phyloP scores from a whole-genome alignment of 805 yeast genomes.

The Sugiyamaella valdiviana region DNA sequence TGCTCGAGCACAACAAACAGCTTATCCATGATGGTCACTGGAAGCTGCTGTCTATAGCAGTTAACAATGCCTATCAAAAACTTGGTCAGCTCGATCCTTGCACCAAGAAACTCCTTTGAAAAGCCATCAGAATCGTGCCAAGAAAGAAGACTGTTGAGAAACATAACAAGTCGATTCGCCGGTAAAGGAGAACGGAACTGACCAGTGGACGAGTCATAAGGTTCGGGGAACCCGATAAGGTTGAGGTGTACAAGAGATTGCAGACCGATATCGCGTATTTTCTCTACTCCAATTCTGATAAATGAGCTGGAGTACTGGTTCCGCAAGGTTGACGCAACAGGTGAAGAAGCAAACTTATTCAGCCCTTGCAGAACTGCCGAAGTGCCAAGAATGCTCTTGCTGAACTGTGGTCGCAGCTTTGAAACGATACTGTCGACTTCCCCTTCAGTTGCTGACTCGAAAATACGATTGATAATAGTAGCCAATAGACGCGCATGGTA shows the following conservation, averaged over 20 bases:
- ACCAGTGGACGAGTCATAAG: constrained; percentile 32
- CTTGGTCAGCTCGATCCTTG: constrained; percentile 47
- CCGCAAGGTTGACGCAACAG: constrained; percentile 41
- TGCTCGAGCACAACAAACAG: constrained; percentile 18
- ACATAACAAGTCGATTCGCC: constrained; percentile 58
- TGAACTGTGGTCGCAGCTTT: background rate
- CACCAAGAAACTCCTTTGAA: constrained; percentile 45
- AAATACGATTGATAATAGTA: background rate
- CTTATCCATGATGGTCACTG: constrained; percentile 6
- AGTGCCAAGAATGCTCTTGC: background rate
- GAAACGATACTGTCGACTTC: constrained; percentile 1
- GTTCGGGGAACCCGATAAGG: constrained; percentile 40
- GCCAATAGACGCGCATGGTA: background rate
- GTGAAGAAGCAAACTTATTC: constrained; percentile 4
- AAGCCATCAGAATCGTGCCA: constrained; percentile 64
- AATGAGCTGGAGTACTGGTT: constrained; percentile 61
- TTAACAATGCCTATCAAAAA: constrained; percentile 32
- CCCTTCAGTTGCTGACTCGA: background rate
- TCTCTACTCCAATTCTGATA: constrained; percentile 24
- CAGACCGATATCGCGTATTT: constrained; percentile 2
- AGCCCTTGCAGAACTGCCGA: constrained; percentile 1
- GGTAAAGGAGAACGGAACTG: constrained; percentile 43
- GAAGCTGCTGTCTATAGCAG: background rate
- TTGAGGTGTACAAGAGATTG: constrained; percentile 42
- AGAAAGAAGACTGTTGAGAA: constrained; percentile 43